Base-by-base conservation (phyloP, 2,329 filamentous ascomycete genomes). In the Metarhizium sp. region DNA sequence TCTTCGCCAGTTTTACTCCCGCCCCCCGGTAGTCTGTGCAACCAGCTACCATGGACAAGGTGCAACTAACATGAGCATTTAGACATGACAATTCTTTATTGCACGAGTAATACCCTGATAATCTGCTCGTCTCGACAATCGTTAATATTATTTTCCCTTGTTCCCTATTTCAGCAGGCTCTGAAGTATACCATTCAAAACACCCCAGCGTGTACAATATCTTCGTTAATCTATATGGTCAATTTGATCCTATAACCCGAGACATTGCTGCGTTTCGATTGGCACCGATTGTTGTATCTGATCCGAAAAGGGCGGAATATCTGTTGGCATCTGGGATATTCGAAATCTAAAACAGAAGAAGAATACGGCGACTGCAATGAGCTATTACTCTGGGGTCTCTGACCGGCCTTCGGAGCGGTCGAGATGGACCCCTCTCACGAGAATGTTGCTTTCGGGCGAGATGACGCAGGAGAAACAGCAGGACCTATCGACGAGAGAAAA, bases 351-450 rank as follows among this genome's bases (percentile, higher is more conserved):
- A 50, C 42, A 53, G 54, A 59, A 56, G 2, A 55, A 60, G 57
- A 54, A 55, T 48, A 58, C 45, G 7, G 46, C 51, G 29, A 53
- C 51, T 54, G 65, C 48, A 30, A 70, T 68, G 64, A 59, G 57
- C 42, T 64, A 66, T 59, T 61, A 69, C 42, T 59, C 60, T 42
- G 61, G 61, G 29, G 61, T 60, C 58, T 59, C 58, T 29, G 43
- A 53, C 59, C 66, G 66, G 54, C 77, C 75, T 56, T 80, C 83
- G 58, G 88, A 92, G 73, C 78, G 89, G 66, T 83, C 87, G 68
- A 81, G 88, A 86, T 91, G 87, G 84, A 88, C 89, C 59, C 88
- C 88, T 16, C 78, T 94, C 55, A 90, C 87, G 58, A 82, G 88
- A 60, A 90, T 92, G 86, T 75, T 94, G 67, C 80, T 92, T 68